Percentiles rank a stretch among this genome's conserved stretches.
Conservation (phyloP, 2,329 filamentous ascomycete genomes). For the Orbilia oligospora region DNA sequence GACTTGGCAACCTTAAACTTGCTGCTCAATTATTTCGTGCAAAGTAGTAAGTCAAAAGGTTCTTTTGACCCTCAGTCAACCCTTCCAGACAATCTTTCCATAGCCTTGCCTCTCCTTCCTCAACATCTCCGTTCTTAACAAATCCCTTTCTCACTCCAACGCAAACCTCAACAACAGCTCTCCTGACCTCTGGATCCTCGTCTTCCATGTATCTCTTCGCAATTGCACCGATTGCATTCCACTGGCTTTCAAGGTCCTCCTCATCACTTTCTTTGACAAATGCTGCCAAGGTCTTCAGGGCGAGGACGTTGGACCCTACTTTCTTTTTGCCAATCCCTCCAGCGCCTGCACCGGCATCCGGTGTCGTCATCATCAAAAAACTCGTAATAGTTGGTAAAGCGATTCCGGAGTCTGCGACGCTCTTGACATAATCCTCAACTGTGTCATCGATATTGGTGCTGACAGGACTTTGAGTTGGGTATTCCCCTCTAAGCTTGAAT, state of each 20-base stretch:
- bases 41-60: slow-evolving; percentile 65
- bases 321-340: slow-evolving; percentile 54
- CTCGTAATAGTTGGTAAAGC: slow-evolving; percentile 62
- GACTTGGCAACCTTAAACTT: background rate
- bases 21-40: slow-evolving; percentile 60
- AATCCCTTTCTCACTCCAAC: slow-evolving; percentile 63
- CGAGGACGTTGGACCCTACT: slow-evolving; percentile 62
- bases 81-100: slow-evolving; percentile 64
- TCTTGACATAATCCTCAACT: slow-evolving; percentile 63
- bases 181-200: slow-evolving; percentile 64
- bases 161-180: slow-evolving; percentile 62
- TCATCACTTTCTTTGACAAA: slow-evolving; percentile 62
- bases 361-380: slow-evolving; percentile 44
- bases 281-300: slow-evolving; percentile 60
- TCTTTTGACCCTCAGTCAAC: slow-evolving; percentile 62
- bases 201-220: slow-evolving; percentile 64
- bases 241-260: slow-evolving; percentile 59
- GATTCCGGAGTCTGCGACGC: slow-evolving; percentile 61
- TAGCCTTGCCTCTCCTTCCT: slow-evolving; percentile 62
- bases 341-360: slow-evolving; percentile 44
- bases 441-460: slow-evolving; percentile 63
- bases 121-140: slow-evolving; percentile 28
- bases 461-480: slow-evolving; percentile 63
- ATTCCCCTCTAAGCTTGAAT: slow-evolving; percentile 63
- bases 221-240: slow-evolving; percentile 61